Base-by-base conservation (phyloP, 2,329 filamentous ascomycete species). In the Fragosphaeria purpurea region DNA sequence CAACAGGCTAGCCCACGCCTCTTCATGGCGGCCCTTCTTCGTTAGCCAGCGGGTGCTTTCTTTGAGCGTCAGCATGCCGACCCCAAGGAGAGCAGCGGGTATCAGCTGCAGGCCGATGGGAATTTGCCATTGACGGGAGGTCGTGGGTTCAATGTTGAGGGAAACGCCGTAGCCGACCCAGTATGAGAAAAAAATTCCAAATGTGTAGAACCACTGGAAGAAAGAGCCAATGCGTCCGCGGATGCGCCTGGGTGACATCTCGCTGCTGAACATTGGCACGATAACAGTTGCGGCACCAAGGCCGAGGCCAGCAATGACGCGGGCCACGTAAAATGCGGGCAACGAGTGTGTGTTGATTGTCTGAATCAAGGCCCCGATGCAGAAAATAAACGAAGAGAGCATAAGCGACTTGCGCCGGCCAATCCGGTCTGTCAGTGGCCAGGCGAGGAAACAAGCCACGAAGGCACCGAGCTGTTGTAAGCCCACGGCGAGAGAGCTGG, bases 11-110 rank as follows among this genome's bases (percentile, higher is more conserved):
- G 67, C 61, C 7, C 88, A 73, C 3, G 84, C 86, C 50, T 84
- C 66, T 1, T 86, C 82, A 30, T 73, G 62, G n/a, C 72, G 73
- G 52, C 79, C 79, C 57, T 88, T 76, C 58, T 85, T 83, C 60
- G 90, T 86, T 39, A 91, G 77, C 85, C 86, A 91, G 51, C 83
- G 75, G 11, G 78, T 78, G 6, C 74, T 80, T 65, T 91, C 86
- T 0, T 85, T 86, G 69, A 91, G 88, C 12, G 74, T 55, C 8
- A 75, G 60, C 53, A 91, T 90, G 46, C 88, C 72, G 0, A 77
- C 61, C 7, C 77, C 85, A 3, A 80, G 68, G 40, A 86, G 67
- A 1, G 77, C 69, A 31, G 84, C 86, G 0, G 86, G 86, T 7
- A 85, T 64, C 47, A 84, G 69, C 65, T 91, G 86, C 35, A 55